A percentile compares a stretch with the other conserved stretches of the same genome.
These are phyloP conservation scores for Xylariaceae sp. DNA, from an alignment of 2,329 filamentous ascomycete species.

Conservation along the genomic window DNA sequence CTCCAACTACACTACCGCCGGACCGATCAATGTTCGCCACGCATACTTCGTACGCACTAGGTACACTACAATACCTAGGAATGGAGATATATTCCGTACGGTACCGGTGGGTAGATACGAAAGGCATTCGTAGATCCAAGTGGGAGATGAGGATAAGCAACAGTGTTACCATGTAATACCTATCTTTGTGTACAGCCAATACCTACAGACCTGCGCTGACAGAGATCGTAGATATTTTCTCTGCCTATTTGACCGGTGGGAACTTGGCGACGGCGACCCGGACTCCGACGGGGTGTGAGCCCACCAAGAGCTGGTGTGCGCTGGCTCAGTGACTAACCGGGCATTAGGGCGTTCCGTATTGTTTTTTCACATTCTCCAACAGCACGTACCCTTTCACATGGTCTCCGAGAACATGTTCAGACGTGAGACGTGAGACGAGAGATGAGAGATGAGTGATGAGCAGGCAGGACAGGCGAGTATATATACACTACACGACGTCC, in stretches of 20 bases:
- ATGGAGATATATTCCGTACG: too few relatives aligned
- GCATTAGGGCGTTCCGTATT: background rate
- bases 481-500: background rate
- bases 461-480: background rate
- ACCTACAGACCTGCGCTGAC: too few relatives aligned
- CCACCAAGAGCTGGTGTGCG: background rate
- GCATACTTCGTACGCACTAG: too few relatives aligned
- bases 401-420: too few relatives aligned
- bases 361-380: constrained; percentile 4
- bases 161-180: too few relatives aligned
- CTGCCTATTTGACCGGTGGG: background rate
- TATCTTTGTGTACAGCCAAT: too few relatives aligned
- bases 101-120: background rate
- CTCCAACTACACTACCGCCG: too few relatives aligned
- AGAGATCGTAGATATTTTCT: background rate
- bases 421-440: too few relatives aligned
- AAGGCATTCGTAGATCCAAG: constrained; percentile 1
- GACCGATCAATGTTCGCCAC: constrained; percentile 1
- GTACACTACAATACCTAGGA: background rate
- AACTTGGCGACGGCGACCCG: background rate
- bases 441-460: too few relatives aligned
- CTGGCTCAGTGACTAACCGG: background rate
- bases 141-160: too few relatives aligned
- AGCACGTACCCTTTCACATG: background rate
- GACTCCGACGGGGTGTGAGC: background rate